These are phyloP conservation scores for Ganoderma resinaceum DNA, from an alignment of 1,284 basidiomycete genomes.

Conservation along the genomic window DNA sequence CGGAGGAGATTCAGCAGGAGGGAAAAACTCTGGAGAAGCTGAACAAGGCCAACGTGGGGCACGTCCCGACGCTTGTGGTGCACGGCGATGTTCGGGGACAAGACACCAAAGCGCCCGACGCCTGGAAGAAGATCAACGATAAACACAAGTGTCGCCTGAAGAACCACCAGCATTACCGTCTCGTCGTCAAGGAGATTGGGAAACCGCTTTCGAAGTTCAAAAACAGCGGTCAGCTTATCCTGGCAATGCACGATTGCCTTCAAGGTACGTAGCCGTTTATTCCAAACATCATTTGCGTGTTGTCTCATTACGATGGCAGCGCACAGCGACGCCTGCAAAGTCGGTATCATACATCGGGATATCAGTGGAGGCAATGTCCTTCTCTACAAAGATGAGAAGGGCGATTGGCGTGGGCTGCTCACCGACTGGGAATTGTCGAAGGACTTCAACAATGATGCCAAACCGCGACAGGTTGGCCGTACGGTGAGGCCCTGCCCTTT, in stretches of 20 bases:
- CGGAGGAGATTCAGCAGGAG: constrained; percentile 8
- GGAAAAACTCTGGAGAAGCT: constrained; percentile 21
- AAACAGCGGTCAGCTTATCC: not conserved
- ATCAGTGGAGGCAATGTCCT: constrained; percentile 25
- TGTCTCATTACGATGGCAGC: not conserved
- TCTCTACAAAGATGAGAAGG: constrained; percentile 1
- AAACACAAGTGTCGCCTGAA: constrained; percentile 8
- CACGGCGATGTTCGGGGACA: constrained; percentile 24
- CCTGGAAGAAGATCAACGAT: not conserved
- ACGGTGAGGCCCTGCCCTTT: constrained; percentile 9
- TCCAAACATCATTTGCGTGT: too few species aligned
- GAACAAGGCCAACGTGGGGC: constrained; percentile 16
- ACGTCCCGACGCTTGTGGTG: constrained; percentile 26
- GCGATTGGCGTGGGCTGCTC: constrained; percentile 1
- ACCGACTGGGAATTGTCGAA: constrained; percentile 22
- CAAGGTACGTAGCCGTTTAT: not conserved
- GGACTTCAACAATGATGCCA: not conserved
- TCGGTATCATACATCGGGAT: constrained; percentile 16
- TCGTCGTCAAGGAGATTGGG: constrained; percentile 23
- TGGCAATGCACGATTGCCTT: not conserved
- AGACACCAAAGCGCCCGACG: not conserved
- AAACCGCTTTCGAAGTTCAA: constrained; percentile 15
- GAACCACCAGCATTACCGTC: constrained; percentile 23
- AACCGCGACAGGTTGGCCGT: constrained; percentile 7
- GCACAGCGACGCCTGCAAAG: constrained; percentile 6